Evolutionary conservation across 192 early-diverging fungal genomes (phyloP).

Genomic region (Kappamyces sp.): DNA sequence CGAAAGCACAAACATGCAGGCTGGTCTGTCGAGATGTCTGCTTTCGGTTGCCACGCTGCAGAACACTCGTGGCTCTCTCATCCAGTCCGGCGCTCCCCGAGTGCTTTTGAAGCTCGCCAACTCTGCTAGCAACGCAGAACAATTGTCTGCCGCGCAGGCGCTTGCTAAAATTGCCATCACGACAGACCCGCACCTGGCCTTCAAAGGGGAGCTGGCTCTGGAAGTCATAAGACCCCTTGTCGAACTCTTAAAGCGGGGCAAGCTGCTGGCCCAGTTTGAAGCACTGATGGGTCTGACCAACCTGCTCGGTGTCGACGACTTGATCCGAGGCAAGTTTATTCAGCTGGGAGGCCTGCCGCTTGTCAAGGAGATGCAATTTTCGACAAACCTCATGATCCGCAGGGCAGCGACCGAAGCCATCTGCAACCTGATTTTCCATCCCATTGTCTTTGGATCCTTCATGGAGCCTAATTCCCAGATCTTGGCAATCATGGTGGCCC

Average conservation of each 20-base stretch:
- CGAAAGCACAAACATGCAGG: constrained; percentile 53
- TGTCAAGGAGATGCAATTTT: constrained; percentile 75
- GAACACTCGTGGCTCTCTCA: constrained; percentile 16
- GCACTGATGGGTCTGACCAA: constrained; percentile 91
- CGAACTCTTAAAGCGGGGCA: constrained; percentile 43
- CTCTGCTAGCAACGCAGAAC: constrained; percentile 4
- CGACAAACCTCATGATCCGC: constrained; percentile 70
- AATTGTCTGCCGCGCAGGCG: constrained; percentile 66
- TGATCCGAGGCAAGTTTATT: constrained; percentile 57
- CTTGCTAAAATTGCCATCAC: constrained; percentile 93
- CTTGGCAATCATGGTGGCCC: constrained; percentile 74
- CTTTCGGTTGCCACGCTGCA: constrained; percentile 64
- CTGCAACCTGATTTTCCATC: constrained; percentile 89
- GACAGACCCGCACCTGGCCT: constrained; percentile 81
- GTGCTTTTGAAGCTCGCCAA: constrained; percentile 1
- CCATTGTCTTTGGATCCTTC: constrained; percentile 73
- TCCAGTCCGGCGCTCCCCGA: constrained; percentile 11
- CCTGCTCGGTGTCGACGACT: constrained; percentile 67
- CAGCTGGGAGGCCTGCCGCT: constrained; percentile 56
- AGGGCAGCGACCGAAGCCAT: constrained; percentile 85
- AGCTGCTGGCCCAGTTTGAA: constrained; percentile 73
- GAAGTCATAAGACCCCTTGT: constrained; percentile 72
- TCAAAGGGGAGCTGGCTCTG: constrained; percentile 56
- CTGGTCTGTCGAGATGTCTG: constrained; percentile 60
- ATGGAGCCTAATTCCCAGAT: constrained; percentile 39